Conservation (phyloP, 805 yeast genomes). For the Citeromyces matritensis region DNA sequence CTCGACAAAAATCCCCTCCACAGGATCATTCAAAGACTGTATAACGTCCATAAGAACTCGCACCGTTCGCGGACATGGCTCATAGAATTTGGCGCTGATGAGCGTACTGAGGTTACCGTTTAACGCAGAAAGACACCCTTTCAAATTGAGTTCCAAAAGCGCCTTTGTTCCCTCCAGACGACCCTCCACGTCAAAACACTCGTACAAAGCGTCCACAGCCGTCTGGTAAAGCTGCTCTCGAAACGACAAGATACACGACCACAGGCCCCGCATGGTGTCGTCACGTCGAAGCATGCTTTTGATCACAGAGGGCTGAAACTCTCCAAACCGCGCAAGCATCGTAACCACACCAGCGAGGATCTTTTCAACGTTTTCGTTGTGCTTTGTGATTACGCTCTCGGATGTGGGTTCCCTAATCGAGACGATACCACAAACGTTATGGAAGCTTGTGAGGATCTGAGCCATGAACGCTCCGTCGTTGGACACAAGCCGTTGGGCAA, state of each 20-base stretch:
- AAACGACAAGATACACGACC: conserved; percentile 64
- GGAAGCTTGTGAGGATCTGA: conserved; percentile 1
- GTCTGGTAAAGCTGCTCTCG: conserved; percentile 43
- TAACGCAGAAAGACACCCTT: conserved; percentile 31
- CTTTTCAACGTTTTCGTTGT: conserved; percentile 1
- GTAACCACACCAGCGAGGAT: neutral
- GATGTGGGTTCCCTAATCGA: conserved; percentile 1
- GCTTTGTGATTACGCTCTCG: neutral
- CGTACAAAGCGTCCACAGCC: conserved; percentile 58
- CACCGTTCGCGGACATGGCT: conserved; percentile 65
- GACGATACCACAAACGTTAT: conserved; percentile 3
- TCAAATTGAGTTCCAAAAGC: conserved; percentile 27
- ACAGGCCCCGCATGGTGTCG: conserved; percentile 43
- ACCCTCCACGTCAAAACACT: conserved; percentile 67
- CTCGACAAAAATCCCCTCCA: conserved; percentile 33
- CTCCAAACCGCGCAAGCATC: neutral
- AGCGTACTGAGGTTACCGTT: conserved; percentile 27
- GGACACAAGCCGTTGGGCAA: neutral
- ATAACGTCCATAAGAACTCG: conserved; percentile 63
- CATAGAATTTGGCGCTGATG: conserved; percentile 33
- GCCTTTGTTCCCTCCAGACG: conserved; percentile 61
- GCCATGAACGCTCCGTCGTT: conserved; percentile 3
- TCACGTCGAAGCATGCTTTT: conserved; percentile 21
- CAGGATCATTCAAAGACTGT: conserved; percentile 48
- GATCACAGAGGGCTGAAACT: conserved; percentile 2